Evolutionary conservation across 768 basidiomycete species (phyloP).

Genomic region (Cystobasidium ongulense): DNA sequence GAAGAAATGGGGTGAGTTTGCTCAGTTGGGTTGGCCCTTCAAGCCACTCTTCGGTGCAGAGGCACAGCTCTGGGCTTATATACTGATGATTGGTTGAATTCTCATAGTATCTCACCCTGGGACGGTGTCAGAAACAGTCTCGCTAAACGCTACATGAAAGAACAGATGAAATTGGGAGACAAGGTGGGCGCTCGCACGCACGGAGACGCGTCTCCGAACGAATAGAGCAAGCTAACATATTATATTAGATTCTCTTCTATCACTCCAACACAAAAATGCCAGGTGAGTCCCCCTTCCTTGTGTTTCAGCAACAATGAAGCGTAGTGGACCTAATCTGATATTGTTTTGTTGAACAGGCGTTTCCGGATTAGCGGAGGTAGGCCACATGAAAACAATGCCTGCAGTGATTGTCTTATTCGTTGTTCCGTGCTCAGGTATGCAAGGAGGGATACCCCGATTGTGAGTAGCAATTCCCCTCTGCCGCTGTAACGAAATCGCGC

Average conservation of each 20-base stretch:
- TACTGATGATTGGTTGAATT: no score
- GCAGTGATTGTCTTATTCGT: neutral
- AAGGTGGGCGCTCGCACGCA: neutral
- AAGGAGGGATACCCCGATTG: conserved; percentile 85
- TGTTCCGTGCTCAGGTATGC: conserved; percentile 51
- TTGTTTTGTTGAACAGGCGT: conserved; percentile 8
- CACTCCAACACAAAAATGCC: conserved; percentile 30
- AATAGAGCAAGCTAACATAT: neutral
- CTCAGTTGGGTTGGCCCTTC: neutral
- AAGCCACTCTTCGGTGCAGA: neutral
- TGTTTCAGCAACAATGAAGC: no score
- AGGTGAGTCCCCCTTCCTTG: neutral
- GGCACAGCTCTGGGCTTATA: no score
- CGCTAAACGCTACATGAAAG: conserved; percentile 24
- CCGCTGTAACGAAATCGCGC: neutral
- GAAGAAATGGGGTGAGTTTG: conserved; percentile 13
- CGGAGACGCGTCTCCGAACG: neutral
- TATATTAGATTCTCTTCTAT: conserved; percentile 20
- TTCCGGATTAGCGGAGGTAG: conserved; percentile 20
- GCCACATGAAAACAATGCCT: neutral
- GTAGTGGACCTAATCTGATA: neutral
- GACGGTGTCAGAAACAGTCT: conserved; percentile 28
- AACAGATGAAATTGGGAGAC: conserved; percentile 23
- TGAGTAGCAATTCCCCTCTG: conserved; percentile 44
- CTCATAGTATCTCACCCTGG: conserved; percentile 9